Evolutionary conservation across 1,139 yeast genomes (phyloP).

Genomic region (Kodamaea fungicola): DNA sequence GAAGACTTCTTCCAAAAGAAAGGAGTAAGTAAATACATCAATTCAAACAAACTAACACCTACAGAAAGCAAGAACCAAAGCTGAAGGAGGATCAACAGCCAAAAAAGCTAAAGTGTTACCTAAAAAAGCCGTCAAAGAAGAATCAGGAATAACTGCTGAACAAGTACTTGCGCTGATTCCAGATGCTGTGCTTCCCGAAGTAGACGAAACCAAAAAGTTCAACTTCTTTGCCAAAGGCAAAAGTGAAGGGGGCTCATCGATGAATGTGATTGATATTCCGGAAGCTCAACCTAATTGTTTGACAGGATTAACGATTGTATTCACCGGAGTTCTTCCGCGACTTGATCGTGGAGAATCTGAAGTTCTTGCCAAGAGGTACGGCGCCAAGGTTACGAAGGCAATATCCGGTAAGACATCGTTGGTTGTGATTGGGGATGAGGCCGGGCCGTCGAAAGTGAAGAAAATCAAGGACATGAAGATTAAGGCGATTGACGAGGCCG

Average conservation of each 20-base stretch:
- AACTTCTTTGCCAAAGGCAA: constrained; percentile 49
- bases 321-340: constrained; percentile 85
- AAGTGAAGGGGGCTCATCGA: constrained; percentile 17
- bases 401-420: constrained; percentile 82
- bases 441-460: constrained; percentile 92
- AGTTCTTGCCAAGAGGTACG: constrained; percentile 74
- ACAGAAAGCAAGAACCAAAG: constrained; percentile 4
- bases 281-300: constrained; percentile 81
- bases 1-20: constrained; percentile 6
- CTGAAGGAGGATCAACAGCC: constrained; percentile 7
- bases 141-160: constrained; percentile 31
- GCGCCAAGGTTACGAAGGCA: constrained; percentile 90
- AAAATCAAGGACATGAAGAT: constrained; percentile 70
- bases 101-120: constrained; percentile 3
- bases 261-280: constrained; percentile 45
- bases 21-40: constrained; percentile 2
- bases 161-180: constrained; percentile 60
- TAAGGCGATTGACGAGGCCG: constrained; percentile 84
- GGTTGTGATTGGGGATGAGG: constrained; percentile 92
- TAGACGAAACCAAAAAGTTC: constrained; percentile 48
- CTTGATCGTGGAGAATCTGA: constrained; percentile 77
- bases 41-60: constrained; percentile 6
- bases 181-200: constrained; percentile 65
- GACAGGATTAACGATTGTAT: constrained; percentile 84
- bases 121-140: constrained; percentile 7